Base-by-base conservation (phyloP, 805 yeast genomes). In the Candida nemodendra region DNA sequence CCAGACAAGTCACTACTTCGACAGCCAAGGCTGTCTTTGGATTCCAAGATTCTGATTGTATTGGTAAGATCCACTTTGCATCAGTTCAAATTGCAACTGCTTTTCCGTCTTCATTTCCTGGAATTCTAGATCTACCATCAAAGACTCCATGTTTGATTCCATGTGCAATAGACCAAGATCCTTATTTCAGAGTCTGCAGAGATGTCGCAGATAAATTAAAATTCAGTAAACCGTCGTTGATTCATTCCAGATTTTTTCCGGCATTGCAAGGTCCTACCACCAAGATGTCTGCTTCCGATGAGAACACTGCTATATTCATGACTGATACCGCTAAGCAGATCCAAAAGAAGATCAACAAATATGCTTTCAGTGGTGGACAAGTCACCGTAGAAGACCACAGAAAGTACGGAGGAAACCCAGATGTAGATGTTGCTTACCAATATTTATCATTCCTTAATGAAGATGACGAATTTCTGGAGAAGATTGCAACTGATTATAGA, bases 131-230 rank as follows among this genome's bases (percentile, higher is more conserved):
- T 5, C 66, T 82, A 54, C 87, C 95, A 31, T 71, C 81, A 33
- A 93, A 90, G 69, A 88, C 97, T 0, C 98, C 96, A 45, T 88
- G 96, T 65, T 72, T 93, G 63, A 93, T 93, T 63, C 99, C 99
- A 27, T 93, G 99, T 74, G 99, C 99, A 32, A 93, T 93, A 61
- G 99, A 93, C 62, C 99, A 91, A 71, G 99, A 93, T 64, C 98
- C 99, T 21, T 93, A 93, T 65, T 93, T 93, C 72, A 78, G 99
- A 66, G 95, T 93, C 16, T 87, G 96, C 65, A 78, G 99, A 67
- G 99, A 93, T 62, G 99, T 93, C 49, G 97, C 99, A 9, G 89
- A 81, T 56, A 93, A 91, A 65, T 76, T 93, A 61, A 84, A 83
- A 64, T 95, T 76, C 61, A 70, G 89, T 45, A 93, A 93, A 66